phyloP scores from a whole-genome alignment of 2,329 filamentous ascomycete species.

The Torrubiellomyces zombiae region DNA sequence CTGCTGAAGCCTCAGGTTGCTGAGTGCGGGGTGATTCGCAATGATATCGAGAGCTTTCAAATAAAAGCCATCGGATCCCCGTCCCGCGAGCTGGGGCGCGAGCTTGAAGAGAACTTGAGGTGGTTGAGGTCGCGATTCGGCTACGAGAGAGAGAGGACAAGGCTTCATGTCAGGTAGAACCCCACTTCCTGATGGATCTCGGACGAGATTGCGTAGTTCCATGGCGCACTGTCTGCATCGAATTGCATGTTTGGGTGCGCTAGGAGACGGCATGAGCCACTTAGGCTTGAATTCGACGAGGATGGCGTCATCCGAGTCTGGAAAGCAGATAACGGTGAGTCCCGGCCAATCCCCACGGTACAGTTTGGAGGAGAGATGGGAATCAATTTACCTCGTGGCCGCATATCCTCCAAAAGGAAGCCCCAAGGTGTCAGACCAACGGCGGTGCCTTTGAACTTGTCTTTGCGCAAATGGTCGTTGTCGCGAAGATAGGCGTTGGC shows the following conservation, averaged over 20 bases:
- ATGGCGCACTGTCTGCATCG: conserved; percentile 62
- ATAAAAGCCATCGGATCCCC: conserved; percentile 12
- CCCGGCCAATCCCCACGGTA: too few relatives aligned
- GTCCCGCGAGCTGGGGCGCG: conserved; percentile 15
- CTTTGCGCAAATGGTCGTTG: conserved; percentile 26
- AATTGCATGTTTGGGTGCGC: conserved; percentile 43
- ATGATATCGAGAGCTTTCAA: conserved; percentile 11
- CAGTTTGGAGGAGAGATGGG: too few relatives aligned
- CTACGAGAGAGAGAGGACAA: conserved; percentile 50
- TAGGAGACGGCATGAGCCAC: conserved; percentile 63
- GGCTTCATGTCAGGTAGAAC: conserved; percentile 26
- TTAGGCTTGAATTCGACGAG: conserved; percentile 71
- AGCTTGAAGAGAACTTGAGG: conserved; percentile 25
- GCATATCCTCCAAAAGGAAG: conserved; percentile 61
- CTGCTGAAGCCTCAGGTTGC: conserved; percentile 18
- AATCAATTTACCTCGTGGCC: conserved; percentile 16
- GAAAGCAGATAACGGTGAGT: conserved; percentile 2
- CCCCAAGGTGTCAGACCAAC: conserved; percentile 43
- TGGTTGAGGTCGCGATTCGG: conserved; percentile 26
- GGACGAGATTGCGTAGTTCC: conserved; percentile 19
- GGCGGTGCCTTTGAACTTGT: conserved; percentile 30
- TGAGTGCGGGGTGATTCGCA: conserved; percentile 18
- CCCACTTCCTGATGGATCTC: conserved; percentile 15
- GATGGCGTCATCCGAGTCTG: conserved; percentile 14
- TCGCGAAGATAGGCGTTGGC: conserved; percentile 36